A percentile compares a stretch with the other conserved stretches of the same genome.
phyloP scores from a whole-genome alignment of 2,329 filamentous ascomycete genomes.

The Alternaria hordeiaustralica region DNA sequence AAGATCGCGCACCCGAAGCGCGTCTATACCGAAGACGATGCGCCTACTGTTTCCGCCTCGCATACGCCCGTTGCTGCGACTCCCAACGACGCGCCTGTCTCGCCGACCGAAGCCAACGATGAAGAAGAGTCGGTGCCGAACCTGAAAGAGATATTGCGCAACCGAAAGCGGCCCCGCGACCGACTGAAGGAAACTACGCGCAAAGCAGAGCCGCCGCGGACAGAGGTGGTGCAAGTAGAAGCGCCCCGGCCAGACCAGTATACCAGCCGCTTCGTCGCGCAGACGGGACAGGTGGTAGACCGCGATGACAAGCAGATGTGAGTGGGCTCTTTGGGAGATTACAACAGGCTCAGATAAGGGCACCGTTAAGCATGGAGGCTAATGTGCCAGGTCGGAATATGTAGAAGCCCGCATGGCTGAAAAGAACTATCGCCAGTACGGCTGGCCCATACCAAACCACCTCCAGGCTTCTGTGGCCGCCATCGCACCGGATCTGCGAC shows the following conservation, averaged over 20 bases:
- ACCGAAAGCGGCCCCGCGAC: constrained; percentile 38
- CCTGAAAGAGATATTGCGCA: constrained; percentile 41
- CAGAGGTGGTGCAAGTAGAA: constrained; percentile 27
- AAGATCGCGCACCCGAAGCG: constrained; percentile 38
- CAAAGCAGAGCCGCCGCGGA: constrained; percentile 22
- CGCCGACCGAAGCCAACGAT: constrained; percentile 10
- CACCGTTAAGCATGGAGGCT: constrained; percentile 52
- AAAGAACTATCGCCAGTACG: constrained; percentile 44
- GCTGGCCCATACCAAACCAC: constrained; percentile 41
- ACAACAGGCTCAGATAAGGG: neutral
- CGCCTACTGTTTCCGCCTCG: neutral
- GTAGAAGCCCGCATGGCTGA: constrained; percentile 82
- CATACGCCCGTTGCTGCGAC: constrained; percentile 14
- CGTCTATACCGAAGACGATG: constrained; percentile 21
- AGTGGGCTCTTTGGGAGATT: constrained; percentile 51
- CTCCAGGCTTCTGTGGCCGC: constrained; percentile 31
- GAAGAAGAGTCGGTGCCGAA: constrained; percentile 31
- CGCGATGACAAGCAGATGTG: constrained; percentile 78
- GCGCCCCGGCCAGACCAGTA: constrained; percentile 28
- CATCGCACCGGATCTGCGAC: constrained; percentile 29
- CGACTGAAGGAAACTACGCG: constrained; percentile 28
- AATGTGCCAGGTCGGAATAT: constrained; percentile 81
- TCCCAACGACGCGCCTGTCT: constrained; percentile 11
- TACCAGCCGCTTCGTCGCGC: constrained; percentile 68
- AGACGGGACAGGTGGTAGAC: constrained; percentile 72